Evolutionary conservation across 257 asterid genomes (phyloP), one percentile per base, ranked within the genome.

Genomic region (Catharanthus roseus): DNA sequence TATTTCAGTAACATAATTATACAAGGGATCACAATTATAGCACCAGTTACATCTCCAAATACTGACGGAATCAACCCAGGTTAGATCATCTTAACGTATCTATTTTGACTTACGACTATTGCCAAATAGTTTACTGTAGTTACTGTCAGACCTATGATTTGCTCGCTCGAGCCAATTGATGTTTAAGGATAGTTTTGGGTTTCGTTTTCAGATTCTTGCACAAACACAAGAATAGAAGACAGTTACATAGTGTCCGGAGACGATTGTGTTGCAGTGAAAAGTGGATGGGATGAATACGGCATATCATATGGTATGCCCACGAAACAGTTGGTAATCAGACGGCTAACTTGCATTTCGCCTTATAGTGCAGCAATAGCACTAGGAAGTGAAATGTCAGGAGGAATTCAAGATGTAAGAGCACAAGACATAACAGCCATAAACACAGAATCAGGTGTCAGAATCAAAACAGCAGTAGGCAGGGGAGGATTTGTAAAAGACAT

Each of bases 31-130:
- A 92, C 98, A 65, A 88, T 92, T 67, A 71, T 84, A 50, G 98
- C 98, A 69, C 98, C 98, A 41, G 78, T 86, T 1, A 85, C 90
- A 58, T 90, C 97, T n/a, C 98, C 98, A 41, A 90, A 92, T 73
- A 92, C 98, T 50, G 98, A 92, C 79, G 97, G 98, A 47, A 88
- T 90, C 71, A 82, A 90, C 70, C 98, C 97, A 73, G 98, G 97
- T 90, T 11, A 19, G 51, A 74, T n/a, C n/a, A n/a, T n/a, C n/a
- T n/a, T n/a, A n/a, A n/a, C n/a, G n/a, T n/a, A n/a, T n/a, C n/a
- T n/a, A n/a, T n/a, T n/a, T n/a, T n/a, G n/a, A n/a, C n/a, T n/a
- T n/a, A n/a, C n/a, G n/a, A n/a, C n/a, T n/a, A n/a, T n/a, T n/a
- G n/a, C n/a, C n/a, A n/a, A n/a, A n/a, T n/a, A n/a, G n/a, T n/a